phyloP scores from a whole-genome alignment of 192 early-diverging fungal genomes.

The Coemansia sp. region DNA sequence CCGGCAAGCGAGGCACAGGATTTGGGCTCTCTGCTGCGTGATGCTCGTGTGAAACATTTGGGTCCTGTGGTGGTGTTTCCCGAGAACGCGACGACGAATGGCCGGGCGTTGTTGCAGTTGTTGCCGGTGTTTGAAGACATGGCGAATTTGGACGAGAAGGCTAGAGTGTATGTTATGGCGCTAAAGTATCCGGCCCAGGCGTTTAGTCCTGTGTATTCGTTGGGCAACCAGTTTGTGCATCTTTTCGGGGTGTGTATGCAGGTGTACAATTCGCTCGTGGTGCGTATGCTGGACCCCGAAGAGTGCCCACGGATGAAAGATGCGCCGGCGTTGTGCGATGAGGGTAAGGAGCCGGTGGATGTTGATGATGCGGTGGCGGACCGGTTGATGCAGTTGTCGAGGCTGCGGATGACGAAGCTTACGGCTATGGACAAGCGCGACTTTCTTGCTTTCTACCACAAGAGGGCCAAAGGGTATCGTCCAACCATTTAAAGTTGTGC shows the following conservation, averaged over 20 bases:
- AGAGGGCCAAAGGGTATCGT: slow-evolving; percentile 25
- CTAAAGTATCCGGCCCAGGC: slow-evolving; percentile 36
- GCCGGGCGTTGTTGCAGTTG: slow-evolving; percentile 79
- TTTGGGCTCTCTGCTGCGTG: slow-evolving; percentile 27
- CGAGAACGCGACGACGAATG: slow-evolving; percentile 78
- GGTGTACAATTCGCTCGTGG: slow-evolving; percentile 47
- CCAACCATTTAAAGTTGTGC: neutral
- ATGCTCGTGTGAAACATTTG: slow-evolving; percentile 17
- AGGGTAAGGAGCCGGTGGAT: slow-evolving; percentile 24
- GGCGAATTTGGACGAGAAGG: slow-evolving; percentile 58
- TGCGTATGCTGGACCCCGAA: slow-evolving; percentile 57
- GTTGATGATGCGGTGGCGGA: slow-evolving; percentile 61
- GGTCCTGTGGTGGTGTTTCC: slow-evolving; percentile 51
- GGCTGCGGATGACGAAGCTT: slow-evolving; percentile 66
- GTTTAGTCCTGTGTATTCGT: slow-evolving; percentile 43
- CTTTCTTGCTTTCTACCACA: slow-evolving; percentile 71
- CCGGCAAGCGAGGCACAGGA: slow-evolving; percentile 30
- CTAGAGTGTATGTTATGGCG: slow-evolving; percentile 59
- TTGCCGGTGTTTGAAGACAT: slow-evolving; percentile 67
- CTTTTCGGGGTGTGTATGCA: slow-evolving; percentile 63
- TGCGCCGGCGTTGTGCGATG: slow-evolving; percentile 55
- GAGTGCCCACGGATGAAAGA: slow-evolving; percentile 60
- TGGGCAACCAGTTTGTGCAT: slow-evolving; percentile 59
- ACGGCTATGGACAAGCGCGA: slow-evolving; percentile 69
- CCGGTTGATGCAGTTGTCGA: slow-evolving; percentile 60